A percentile compares a stretch with the other conserved stretches of the same genome.
These are phyloP conservation scores for Yamadazyma membranifaciens DNA, from an alignment of 1,139 yeast genomes.

Conservation along the genomic window DNA sequence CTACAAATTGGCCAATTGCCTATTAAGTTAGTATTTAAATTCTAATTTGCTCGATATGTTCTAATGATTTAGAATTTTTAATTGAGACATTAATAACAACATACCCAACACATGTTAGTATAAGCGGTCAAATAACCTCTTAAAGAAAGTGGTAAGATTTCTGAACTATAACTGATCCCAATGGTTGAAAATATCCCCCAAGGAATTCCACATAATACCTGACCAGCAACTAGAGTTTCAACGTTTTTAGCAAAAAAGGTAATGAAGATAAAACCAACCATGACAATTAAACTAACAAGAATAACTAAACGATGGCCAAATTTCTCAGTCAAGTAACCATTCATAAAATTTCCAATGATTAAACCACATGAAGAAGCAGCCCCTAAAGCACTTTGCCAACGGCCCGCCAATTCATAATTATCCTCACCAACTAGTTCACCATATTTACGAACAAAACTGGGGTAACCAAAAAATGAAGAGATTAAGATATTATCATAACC, in stretches of 20 bases:
- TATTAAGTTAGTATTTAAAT: too few relatives aligned
- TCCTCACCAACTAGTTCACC: constrained; percentile 19
- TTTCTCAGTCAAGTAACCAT: constrained; percentile 19
- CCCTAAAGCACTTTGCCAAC: constrained; percentile 23
- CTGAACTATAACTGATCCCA: constrained; percentile 22
- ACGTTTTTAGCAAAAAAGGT: constrained; percentile 19
- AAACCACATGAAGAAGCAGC: constrained; percentile 19
- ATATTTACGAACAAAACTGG: constrained; percentile 18
- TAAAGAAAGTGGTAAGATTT: constrained; percentile 19
- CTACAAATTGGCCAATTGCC: too few relatives aligned
- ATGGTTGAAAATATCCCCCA: constrained; percentile 24
- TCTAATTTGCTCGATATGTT: too few relatives aligned
- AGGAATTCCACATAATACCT: constrained; percentile 21
- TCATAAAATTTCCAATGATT: constrained; percentile 18
- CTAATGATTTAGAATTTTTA: constrained; percentile 20
- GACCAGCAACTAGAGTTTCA: constrained; percentile 18
- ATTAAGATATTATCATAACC: constrained; percentile 23
- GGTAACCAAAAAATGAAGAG: constrained; percentile 21
- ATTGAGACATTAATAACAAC: too few relatives aligned
- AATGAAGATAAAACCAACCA: constrained; percentile 19
- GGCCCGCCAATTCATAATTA: constrained; percentile 17
- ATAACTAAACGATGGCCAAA: constrained; percentile 21
- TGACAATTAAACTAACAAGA: constrained; percentile 17
- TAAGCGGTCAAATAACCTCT: constrained; percentile 29
- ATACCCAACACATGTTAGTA: constrained; percentile 24